Evolutionary conservation across 2,329 filamentous ascomycete genomes (phyloP).

Genomic region (Penicillium sp.): DNA sequence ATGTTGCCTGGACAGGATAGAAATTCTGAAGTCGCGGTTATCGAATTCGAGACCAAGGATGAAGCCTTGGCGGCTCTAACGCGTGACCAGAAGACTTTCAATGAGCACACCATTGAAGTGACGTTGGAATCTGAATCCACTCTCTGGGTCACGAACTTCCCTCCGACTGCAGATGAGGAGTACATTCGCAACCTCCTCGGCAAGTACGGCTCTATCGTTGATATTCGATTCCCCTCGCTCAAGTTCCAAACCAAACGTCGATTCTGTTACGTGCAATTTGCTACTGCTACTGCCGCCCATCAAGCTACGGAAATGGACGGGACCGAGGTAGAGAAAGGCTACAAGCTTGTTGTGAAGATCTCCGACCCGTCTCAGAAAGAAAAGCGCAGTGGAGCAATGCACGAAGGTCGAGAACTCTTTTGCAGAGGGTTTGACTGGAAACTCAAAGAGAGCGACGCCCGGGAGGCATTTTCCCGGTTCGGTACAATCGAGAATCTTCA

Average conservation of each 20-base stretch:
- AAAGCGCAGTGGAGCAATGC: slow-evolving; percentile 72
- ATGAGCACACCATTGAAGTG: slow-evolving; percentile 72
- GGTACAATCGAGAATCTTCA: slow-evolving; percentile 74
- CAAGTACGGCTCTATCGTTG: slow-evolving; percentile 77
- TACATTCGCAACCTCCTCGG: slow-evolving; percentile 60
- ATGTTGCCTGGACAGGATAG: slow-evolving; percentile 63
- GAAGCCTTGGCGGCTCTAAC: slow-evolving; percentile 81
- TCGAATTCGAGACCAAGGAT: slow-evolving; percentile 81
- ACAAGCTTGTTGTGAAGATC: slow-evolving; percentile 74
- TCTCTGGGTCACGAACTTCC: slow-evolving; percentile 89
- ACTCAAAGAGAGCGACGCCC: slow-evolving; percentile 67
- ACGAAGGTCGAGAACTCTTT: slow-evolving; percentile 86
- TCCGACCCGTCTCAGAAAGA: slow-evolving; percentile 82
- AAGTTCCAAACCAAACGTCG: slow-evolving; percentile 85
- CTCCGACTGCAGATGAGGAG: slow-evolving; percentile 54
- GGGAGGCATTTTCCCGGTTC: slow-evolving; percentile 70
- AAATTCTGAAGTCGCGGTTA: slow-evolving; percentile 68
- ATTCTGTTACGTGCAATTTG: slow-evolving; percentile 96
- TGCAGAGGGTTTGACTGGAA: slow-evolving; percentile 68
- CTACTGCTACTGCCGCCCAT: slow-evolving; percentile 65
- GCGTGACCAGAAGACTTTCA: slow-evolving; percentile 77
- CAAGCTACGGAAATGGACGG: slow-evolving; percentile 74
- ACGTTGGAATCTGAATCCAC: slow-evolving; percentile 75
- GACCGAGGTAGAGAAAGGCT: slow-evolving; percentile 66
- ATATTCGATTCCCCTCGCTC: slow-evolving; percentile 85